Percentiles rank a stretch among this genome's conserved stretches.
phyloP scores from a whole-genome alignment of 371 early-diverging fungal genomes.

The Polyrhizophydium stewartii region DNA sequence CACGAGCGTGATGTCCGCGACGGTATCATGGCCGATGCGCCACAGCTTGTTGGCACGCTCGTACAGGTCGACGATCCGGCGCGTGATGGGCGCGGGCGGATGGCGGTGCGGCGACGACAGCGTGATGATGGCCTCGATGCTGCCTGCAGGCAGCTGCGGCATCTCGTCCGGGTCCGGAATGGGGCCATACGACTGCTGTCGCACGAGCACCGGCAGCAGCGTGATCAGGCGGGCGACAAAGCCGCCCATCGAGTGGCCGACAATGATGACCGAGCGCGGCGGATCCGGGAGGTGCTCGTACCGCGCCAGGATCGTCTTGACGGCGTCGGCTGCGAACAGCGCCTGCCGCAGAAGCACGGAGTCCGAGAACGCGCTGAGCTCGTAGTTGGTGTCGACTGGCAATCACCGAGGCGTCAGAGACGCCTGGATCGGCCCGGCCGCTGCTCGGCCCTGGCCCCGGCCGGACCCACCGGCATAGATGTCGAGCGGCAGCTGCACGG shows the following conservation, averaged over 20 bases:
- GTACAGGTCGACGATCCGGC: slow-evolving; percentile 73
- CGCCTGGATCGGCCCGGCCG: too few species aligned
- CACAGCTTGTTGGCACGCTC: slow-evolving; percentile 68
- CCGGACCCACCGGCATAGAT: slow-evolving; percentile 70
- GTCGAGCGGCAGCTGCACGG: slow-evolving; percentile 49
- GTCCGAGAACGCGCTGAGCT: slow-evolving; percentile 84
- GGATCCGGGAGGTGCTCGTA: slow-evolving; percentile 28
- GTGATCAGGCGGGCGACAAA: slow-evolving; percentile 68
- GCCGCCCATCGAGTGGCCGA: slow-evolving; percentile 98
- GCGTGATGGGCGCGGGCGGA: slow-evolving; percentile 81
- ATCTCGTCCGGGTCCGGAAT: slow-evolving; percentile 67
- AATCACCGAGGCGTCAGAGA: neutral
- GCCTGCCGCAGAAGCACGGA: slow-evolving; percentile 81
- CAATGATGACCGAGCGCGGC: slow-evolving; percentile 67
- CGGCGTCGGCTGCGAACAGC: slow-evolving; percentile 73
- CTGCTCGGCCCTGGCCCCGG: too few species aligned
- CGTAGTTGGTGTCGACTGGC: slow-evolving; percentile 85
- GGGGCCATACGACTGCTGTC: slow-evolving; percentile 67
- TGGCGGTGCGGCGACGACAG: slow-evolving; percentile 84
- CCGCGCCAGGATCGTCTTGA: slow-evolving; percentile 61
- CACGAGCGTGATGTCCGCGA: slow-evolving; percentile 63
- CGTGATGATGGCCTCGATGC: slow-evolving; percentile 83
- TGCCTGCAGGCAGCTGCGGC: slow-evolving; percentile 17
- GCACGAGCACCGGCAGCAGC: neutral
- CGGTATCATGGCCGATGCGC: slow-evolving; percentile 28